Base-by-base conservation (phyloP, 306 rosid genomes). In the Glycine tomentella region DNA sequence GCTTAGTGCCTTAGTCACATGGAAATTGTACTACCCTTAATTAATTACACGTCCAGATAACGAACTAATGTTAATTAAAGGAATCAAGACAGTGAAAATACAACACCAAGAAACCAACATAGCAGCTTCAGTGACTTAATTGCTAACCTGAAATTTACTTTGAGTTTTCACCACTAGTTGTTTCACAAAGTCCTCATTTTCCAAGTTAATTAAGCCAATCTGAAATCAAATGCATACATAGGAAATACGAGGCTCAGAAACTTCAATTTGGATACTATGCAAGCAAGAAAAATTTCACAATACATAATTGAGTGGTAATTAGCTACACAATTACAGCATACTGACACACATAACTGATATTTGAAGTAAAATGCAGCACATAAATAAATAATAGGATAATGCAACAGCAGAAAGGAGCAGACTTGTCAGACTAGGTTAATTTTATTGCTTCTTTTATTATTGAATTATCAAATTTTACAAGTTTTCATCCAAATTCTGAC, bases 121-220 rank as follows among this genome's bases (percentile, higher is more conserved):
- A 10, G 56, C 71, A 81, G 80, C 71, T 74, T 65, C 57, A 78
- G 50, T 13, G 16, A 58, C 55, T 56, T 25, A 81, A 63, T 71
- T 50, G 62, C 91, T 83, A 84, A 93, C 99, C 98, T 95, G 99
- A 84, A 95, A 84, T 78, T 86, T 87, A 66, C 17, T 82, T 52
- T 83, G 93, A 57, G 87, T 86, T 73, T 85, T 87, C 74, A 92
- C 96, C 84, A 95, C 91, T 17, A 93, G 66, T 77, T 89, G 87
- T 87, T 87, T 86, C 42, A 83, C 94, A 9, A 90, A 88, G 73
- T 90, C 94, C 81, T 93, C 99, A 74, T 83, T 86, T 84, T 93
- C 99, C 90, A 95, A 84, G 89, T 95, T 95, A 46, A 90, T 56
- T 88, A 93, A 82, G 65, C 99, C 98, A 81, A 95, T 89, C 99